Percentiles rank a stretch among this genome's conserved stretches.
These are phyloP conservation scores for Gossypium stocksii DNA, from an alignment of 345 rosid genomes.

Conservation along the genomic window DNA sequence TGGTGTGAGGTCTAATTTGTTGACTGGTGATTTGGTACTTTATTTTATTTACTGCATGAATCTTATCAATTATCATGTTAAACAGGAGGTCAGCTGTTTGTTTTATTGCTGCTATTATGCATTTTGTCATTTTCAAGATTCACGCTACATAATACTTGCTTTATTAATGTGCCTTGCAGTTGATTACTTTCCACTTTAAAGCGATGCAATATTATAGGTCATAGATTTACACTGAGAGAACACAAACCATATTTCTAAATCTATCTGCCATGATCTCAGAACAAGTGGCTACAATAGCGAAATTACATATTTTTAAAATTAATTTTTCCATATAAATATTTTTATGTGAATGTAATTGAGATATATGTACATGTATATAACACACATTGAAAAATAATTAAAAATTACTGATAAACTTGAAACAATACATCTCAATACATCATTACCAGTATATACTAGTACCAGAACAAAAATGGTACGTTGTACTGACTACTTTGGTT, in stretches of 20 bases:
- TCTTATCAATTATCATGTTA: constrained; percentile 3
- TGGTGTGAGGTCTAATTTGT: constrained; percentile 4
- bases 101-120: not conserved
- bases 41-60: not conserved
- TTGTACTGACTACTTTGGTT: too few relatives aligned
- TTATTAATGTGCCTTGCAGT: not conserved
- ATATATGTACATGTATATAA: too few relatives aligned
- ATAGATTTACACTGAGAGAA: not conserved
- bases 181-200: not conserved
- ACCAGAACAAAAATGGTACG: too few relatives aligned
- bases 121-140: constrained; percentile 2
- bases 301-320: not conserved
- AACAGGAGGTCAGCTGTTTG: not conserved
- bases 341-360: too few relatives aligned
- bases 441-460: too few relatives aligned
- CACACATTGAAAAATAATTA: too few relatives aligned
- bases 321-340: too few relatives aligned
- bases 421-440: too few relatives aligned
- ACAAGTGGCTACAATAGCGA: not conserved
- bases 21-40: not conserved
- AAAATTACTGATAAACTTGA: too few relatives aligned
- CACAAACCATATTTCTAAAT: not conserved
- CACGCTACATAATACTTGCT: not conserved
- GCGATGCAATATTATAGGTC: not conserved
- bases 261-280: not conserved